Base-by-base conservation (phyloP, 441 rosid genomes). In the Kokia cookei region DNA sequence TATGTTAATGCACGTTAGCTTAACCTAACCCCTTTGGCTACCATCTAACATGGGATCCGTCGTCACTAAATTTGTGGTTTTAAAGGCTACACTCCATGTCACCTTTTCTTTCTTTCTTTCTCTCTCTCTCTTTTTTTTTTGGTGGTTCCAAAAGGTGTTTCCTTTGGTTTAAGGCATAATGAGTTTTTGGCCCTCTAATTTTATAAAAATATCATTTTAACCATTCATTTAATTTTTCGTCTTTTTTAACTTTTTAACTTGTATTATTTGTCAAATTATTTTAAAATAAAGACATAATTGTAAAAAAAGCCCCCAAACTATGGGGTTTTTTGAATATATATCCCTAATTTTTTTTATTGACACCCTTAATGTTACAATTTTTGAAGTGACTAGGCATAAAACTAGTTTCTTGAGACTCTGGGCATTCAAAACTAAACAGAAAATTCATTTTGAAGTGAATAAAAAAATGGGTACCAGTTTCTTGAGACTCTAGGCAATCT, bases 401-500 rank as follows among this genome's bases (percentile, higher is more conserved):
- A n/a, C n/a, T n/a, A n/a, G n/a, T n/a, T n/a, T n/a, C n/a, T n/a
- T n/a, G n/a, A n/a, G n/a, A n/a, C n/a, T n/a, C n/a, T n/a, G n/a
- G 55, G 14, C 50, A 71, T 57, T 37, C 9, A 19, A 22, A 22
- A 43, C 8, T 22, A 19, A 37, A 11, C 0, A 26, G 14, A 40
- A 42, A 17, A 3, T 17, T 11, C 40, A 15, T 42, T 42, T 50
- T 27, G 3, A 65, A 53, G 7, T 51, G 47, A 15, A 22, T 3
- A 5, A 64, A 10, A 66, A 19, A 37, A 58, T 13, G 37, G 0
- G 19, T 90, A 92, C 99, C 83, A 95, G 79, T 83, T 95, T 93
- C 88, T 90, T 93, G 79, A 95, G 98, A 79, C 89, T 89, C 24
- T 83, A 90, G 58, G 98, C 95, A 71, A 88, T 84, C 14, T 93